phyloP scores from a whole-genome alignment of 1,284 basidiomycete species.

The Thelephora terrestris region DNA sequence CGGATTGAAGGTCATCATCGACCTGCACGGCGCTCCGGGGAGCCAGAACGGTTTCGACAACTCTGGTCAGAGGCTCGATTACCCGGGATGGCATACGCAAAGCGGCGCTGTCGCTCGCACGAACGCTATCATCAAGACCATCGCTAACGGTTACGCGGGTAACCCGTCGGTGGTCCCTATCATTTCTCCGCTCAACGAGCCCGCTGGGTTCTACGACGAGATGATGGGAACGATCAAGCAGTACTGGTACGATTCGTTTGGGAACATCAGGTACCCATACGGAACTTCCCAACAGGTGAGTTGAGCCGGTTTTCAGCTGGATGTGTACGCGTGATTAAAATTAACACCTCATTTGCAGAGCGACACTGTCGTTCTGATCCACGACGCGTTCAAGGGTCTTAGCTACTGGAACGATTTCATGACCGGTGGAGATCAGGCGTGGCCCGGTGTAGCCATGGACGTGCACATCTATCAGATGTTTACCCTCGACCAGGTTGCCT shows the following conservation, averaged over 20 bases:
- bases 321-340: constrained; percentile 2
- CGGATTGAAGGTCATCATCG: constrained; percentile 74
- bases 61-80: constrained; percentile 60
- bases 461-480: constrained; percentile 82
- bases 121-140: constrained; percentile 52
- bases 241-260: constrained; percentile 69
- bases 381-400: constrained; percentile 80
- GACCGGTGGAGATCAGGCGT: constrained; percentile 34
- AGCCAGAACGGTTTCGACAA: constrained; percentile 88
- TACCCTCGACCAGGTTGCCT: constrained; percentile 42
- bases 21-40: constrained; percentile 78
- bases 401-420: constrained; percentile 68
- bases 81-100: constrained; percentile 63
- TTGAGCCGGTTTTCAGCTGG: constrained; percentile 11
- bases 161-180: constrained; percentile 50
- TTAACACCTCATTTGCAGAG: constrained; percentile 29
- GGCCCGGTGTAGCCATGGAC: constrained; percentile 70
- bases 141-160: constrained; percentile 52
- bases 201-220: constrained; percentile 57
- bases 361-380: constrained; percentile 60
- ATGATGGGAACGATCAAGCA: constrained; percentile 51
- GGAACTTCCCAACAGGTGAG: constrained; percentile 36
- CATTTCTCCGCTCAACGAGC: constrained; percentile 78
- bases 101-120: constrained; percentile 63
- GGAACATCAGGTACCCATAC: constrained; percentile 66